Evolutionary conservation across 192 early-diverging fungal species (phyloP).

Genomic region (Entomortierella parvispora): DNA sequence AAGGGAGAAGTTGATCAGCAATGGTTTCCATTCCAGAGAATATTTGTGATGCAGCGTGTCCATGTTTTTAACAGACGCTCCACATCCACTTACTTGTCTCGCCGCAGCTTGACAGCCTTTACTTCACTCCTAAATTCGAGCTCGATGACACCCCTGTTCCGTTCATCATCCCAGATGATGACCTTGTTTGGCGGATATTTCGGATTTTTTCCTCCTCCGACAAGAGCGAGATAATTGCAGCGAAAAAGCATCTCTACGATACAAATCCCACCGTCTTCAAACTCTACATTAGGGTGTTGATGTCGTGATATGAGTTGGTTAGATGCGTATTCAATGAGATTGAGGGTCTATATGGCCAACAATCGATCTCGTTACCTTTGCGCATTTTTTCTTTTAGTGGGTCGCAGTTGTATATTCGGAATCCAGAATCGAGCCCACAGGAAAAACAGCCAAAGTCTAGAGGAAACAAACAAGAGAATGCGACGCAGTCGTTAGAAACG

Average conservation of each 20-base stretch:
- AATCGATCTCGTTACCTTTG: conserved; percentile 52
- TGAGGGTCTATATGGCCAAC: not conserved
- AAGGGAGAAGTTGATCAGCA: conserved; percentile 1
- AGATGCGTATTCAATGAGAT: too few species aligned
- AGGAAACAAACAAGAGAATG: not conserved
- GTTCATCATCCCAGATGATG: conserved; percentile 87
- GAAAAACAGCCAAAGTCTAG: conserved; percentile 85
- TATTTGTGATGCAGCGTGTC: too few species aligned
- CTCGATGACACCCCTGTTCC: conserved; percentile 74
- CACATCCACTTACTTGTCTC: conserved; percentile 70
- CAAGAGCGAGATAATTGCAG: conserved; percentile 87
- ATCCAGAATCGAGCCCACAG: conserved; percentile 82
- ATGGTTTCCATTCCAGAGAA: too few species aligned
- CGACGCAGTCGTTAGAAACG: not conserved
- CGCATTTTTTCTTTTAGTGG: conserved; percentile 86
- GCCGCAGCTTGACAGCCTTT: conserved; percentile 78
- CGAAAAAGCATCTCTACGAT: conserved; percentile 87
- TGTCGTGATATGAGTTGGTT: too few species aligned
- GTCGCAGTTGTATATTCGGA: conserved; percentile 87
- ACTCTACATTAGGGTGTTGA: too few species aligned
- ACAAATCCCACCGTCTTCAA: conserved; percentile 85
- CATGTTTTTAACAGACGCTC: not conserved
- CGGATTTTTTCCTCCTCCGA: conserved; percentile 86
- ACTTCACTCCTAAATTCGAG: conserved; percentile 86
- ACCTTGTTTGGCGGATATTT: conserved; percentile 88